Evolutionary conservation across 352 stramenopile species (phyloP).

Genomic region (Phytopythium montanum): DNA sequence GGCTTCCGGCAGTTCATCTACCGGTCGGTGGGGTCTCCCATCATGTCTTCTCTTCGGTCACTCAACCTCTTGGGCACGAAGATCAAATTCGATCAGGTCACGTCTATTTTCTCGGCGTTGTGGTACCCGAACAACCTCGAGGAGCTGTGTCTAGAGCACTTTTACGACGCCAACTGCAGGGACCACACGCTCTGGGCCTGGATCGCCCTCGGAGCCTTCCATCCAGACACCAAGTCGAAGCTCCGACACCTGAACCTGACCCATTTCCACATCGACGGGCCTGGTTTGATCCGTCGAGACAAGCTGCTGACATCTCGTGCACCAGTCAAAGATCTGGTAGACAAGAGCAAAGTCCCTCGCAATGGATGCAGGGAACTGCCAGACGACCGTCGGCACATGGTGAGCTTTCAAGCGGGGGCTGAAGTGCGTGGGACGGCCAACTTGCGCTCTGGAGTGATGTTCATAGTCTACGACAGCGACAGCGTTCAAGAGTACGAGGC

Average conservation of each 20-base stretch:
- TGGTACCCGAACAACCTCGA: constrained; percentile 16
- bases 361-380: constrained; percentile 1
- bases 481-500: constrained; percentile 40
- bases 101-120: constrained; percentile 24
- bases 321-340: constrained; percentile 16
- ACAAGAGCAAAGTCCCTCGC: not conserved
- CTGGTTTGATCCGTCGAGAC: constrained; percentile 8
- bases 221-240: constrained; percentile 24
- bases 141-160: constrained; percentile 21
- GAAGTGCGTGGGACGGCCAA: constrained; percentile 14
- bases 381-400: constrained; percentile 15
- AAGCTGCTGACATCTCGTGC: constrained; percentile 16
- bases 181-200: constrained; percentile 26
- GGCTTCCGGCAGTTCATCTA: constrained; percentile 5
- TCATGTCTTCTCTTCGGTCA: constrained; percentile 17
- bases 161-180: constrained; percentile 18
- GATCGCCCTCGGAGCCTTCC: constrained; percentile 41
- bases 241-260: constrained; percentile 26
- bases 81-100: constrained; percentile 15
- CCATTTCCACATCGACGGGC: constrained; percentile 14
- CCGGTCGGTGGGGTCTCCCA: not conserved
- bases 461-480: constrained; percentile 1
- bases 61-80: constrained; percentile 20
- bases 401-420: constrained; percentile 16
- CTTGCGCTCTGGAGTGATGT: constrained; percentile 8